Evolutionary conservation across 75 land plant species (phyloP).

Genomic region (Cunninghamia lanceolata): DNA sequence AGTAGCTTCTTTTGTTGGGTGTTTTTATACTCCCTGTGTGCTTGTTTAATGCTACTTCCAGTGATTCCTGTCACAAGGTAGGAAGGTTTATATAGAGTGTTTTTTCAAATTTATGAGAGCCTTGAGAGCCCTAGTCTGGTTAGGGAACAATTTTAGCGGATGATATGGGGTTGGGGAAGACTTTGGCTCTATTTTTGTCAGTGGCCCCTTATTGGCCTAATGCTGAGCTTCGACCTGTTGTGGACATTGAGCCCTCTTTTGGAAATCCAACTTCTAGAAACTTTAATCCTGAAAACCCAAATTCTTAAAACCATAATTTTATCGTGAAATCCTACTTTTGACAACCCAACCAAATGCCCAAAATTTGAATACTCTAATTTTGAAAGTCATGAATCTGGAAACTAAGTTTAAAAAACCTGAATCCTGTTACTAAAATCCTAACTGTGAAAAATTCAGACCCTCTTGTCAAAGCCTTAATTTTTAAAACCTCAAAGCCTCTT

Average conservation of each 20-base stretch:
- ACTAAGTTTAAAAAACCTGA: no score
- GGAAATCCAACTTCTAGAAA: background rate
- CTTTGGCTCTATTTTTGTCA: conserved; percentile 69
- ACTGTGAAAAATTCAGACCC: background rate
- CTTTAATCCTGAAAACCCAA: background rate
- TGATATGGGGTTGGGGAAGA: conserved; percentile 99
- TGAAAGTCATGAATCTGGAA: no score
- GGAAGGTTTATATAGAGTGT: conserved; percentile 37
- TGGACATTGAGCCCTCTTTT: background rate
- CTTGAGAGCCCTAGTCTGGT: conserved; percentile 55
- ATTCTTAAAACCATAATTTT: background rate
- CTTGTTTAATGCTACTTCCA: no score
- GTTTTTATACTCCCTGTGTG: no score
- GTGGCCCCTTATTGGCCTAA: conserved; percentile 62
- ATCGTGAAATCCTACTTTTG: no score
- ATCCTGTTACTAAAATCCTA: no score
- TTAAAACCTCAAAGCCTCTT: background rate
- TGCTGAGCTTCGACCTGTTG: conserved; percentile 6
- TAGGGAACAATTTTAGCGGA: conserved; percentile 83
- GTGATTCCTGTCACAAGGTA: background rate
- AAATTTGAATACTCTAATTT: no score
- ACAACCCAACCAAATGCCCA: no score
- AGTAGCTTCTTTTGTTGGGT: no score
- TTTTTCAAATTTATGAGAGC: conserved; percentile 58
- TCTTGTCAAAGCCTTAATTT: background rate